phyloP scores from a whole-genome alignment of 2,329 filamentous ascomycete genomes.

The Tothia fuscella region DNA sequence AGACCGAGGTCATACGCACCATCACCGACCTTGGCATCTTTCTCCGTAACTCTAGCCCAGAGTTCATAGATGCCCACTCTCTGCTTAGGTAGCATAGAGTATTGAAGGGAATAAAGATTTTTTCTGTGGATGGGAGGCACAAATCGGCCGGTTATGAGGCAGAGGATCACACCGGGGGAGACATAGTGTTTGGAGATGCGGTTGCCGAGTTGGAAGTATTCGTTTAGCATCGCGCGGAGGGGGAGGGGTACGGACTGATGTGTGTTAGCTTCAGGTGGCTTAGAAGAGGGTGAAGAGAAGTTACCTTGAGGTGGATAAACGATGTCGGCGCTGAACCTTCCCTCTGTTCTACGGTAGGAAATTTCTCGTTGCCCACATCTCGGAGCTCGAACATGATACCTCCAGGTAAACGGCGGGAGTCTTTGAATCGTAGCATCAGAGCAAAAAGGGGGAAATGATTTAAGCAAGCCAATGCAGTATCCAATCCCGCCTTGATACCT shows the following conservation, averaged over 20 bases:
- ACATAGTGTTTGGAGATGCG: slow-evolving; percentile 93
- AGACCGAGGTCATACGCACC: background rate
- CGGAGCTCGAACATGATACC: slow-evolving; percentile 82
- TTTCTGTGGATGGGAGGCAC: slow-evolving; percentile 91
- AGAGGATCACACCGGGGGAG: slow-evolving; percentile 75
- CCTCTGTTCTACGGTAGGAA: slow-evolving; percentile 25
- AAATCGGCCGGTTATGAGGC: slow-evolving; percentile 79
- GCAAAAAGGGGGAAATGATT: slow-evolving; percentile 98
- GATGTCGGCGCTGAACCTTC: slow-evolving; percentile 49
- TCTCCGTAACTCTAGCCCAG: slow-evolving; percentile 52
- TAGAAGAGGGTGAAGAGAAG: slow-evolving; percentile 12
- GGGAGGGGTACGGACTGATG: slow-evolving; percentile 72
- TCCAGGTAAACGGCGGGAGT: slow-evolving; percentile 76
- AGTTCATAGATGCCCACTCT: slow-evolving; percentile 73
- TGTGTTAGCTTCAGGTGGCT: slow-evolving; percentile 5
- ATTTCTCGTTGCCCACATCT: slow-evolving; percentile 43
- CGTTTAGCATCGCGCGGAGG: slow-evolving; percentile 88
- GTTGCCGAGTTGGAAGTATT: slow-evolving; percentile 89
- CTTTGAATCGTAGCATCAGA: slow-evolving; percentile 89
- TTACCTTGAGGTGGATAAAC: slow-evolving; percentile 75
- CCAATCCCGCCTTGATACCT: slow-evolving; percentile 76
- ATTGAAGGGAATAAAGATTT: slow-evolving; percentile 91
- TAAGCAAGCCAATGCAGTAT: slow-evolving; percentile 82
- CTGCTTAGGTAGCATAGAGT: slow-evolving; percentile 86
- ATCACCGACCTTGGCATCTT: background rate